Conservation (phyloP, 2,329 filamentous ascomycete species). For the Helminthosporium solani region DNA sequence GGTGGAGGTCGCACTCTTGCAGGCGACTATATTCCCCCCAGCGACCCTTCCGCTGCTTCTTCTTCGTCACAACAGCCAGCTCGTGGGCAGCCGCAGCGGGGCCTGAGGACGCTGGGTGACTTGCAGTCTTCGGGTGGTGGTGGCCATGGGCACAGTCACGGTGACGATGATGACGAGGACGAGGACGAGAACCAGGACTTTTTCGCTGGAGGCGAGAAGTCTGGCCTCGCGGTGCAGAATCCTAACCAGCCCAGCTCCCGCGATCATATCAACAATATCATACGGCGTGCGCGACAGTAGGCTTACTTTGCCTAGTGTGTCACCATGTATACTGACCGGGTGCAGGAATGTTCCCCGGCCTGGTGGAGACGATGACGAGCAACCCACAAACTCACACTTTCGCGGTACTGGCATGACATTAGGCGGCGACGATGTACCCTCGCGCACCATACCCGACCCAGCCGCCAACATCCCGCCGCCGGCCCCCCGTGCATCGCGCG, state of each 20-base stretch:
- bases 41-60: conserved; percentile 28
- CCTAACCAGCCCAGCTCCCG: conserved; percentile 55
- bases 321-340: conserved; percentile 20
- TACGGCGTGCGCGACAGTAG: conserved; percentile 50
- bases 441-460: conserved; percentile 67
- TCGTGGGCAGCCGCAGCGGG: conserved; percentile 34
- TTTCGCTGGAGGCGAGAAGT: conserved; percentile 85
- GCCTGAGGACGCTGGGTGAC: conserved; percentile 48
- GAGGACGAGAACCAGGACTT: conserved; percentile 65
- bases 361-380: conserved; percentile 55
- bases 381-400: conserved; percentile 58
- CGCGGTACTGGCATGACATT: conserved; percentile 72
- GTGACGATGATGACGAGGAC: conserved; percentile 62
- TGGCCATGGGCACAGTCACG: conserved; percentile 45
- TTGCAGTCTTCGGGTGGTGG: conserved; percentile 45
- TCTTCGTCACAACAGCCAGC: conserved; percentile 29
- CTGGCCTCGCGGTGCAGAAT: conserved; percentile 67
- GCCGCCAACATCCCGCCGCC: conserved; percentile 37
- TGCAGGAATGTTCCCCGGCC: conserved; percentile 62
- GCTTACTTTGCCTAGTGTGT: conserved; percentile 6
- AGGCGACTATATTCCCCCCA: conserved; percentile 36
- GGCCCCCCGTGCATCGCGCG: conserved; percentile 61
- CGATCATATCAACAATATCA: conserved; percentile 53
- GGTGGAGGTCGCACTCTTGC: conserved; percentile 42
- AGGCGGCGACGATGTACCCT: conserved; percentile 74